phyloP scores from a whole-genome alignment of 2,329 filamentous ascomycete species.

The Aspergillus intermedius region DNA sequence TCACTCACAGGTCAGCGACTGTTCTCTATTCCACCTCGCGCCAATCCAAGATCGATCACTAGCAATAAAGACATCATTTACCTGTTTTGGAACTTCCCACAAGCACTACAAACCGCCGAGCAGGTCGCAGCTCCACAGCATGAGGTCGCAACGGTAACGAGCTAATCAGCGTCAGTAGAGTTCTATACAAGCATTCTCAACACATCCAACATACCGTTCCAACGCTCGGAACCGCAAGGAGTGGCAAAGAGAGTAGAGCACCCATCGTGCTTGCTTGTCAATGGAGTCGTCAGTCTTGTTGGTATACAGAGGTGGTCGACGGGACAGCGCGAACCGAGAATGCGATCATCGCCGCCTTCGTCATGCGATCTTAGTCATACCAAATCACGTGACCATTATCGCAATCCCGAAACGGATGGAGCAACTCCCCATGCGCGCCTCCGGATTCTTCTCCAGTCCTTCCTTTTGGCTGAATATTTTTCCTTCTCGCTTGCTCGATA shows the following conservation, averaged over 20 bases:
- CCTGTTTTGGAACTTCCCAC: slow-evolving; percentile 96
- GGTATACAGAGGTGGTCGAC: not conserved
- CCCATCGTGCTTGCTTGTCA: slow-evolving; percentile 58
- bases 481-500: not conserved
- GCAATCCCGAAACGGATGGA: not conserved
- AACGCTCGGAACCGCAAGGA: slow-evolving; percentile 79
- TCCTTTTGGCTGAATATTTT: not conserved
- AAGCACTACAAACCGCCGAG: slow-evolving; percentile 90
- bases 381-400: not conserved
- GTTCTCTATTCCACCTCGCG: not conserved
- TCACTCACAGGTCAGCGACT: slow-evolving; percentile 16
- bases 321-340: not conserved
- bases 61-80: slow-evolving; percentile 34
- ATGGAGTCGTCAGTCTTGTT: not conserved
- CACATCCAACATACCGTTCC: slow-evolving; percentile 61
- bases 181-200: slow-evolving; percentile 1
- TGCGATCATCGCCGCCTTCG: slow-evolving; percentile 2
- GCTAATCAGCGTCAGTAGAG: slow-evolving; percentile 40
- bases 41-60: not conserved
- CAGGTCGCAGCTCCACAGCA: slow-evolving; percentile 97
- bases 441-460: slow-evolving; percentile 1
- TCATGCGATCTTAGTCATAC: not conserved
- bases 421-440: not conserved
- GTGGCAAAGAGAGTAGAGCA: slow-evolving; percentile 78
- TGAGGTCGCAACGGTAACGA: slow-evolving; percentile 73